Conservation (phyloP, 305 asterid species). For the Fraxinus ornus region DNA sequence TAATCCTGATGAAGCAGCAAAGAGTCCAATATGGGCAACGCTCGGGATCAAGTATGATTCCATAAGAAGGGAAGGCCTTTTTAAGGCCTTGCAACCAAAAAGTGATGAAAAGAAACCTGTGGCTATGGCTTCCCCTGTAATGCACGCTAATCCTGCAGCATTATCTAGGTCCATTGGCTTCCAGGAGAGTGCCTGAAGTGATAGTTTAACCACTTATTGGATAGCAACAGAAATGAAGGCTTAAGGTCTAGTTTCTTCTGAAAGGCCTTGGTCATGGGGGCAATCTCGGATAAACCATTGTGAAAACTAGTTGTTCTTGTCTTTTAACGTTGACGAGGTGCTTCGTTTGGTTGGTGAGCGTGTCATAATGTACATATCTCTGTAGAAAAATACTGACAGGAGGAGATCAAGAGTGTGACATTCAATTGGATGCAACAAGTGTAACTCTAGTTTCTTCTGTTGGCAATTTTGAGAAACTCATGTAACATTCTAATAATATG, state of each 20-base stretch:
- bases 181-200: slow-evolving; percentile 15
- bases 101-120: slow-evolving; percentile 6
- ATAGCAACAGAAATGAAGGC: not conserved
- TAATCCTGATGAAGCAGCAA: slow-evolving; percentile 50
- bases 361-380: not conserved
- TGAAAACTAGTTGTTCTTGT: not conserved
- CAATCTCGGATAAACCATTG: not conserved
- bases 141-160: slow-evolving; percentile 28
- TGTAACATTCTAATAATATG: not conserved
- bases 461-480: not conserved
- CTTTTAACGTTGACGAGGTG: not conserved
- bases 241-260: not conserved
- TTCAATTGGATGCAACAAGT: not conserved
- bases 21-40: slow-evolving; percentile 56
- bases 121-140: not conserved
- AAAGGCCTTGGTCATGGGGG: not conserved
- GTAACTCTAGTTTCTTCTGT: not conserved
- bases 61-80: slow-evolving; percentile 46
- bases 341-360: not conserved
- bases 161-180: slow-evolving; percentile 22
- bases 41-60: slow-evolving; percentile 52
- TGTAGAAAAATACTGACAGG: not conserved
- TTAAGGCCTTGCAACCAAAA: slow-evolving; percentile 51
- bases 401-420: not conserved
- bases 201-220: not conserved